These are phyloP conservation scores for Kuraishia floccosa DNA, from an alignment of 805 yeast genomes.

Conservation along the genomic window DNA sequence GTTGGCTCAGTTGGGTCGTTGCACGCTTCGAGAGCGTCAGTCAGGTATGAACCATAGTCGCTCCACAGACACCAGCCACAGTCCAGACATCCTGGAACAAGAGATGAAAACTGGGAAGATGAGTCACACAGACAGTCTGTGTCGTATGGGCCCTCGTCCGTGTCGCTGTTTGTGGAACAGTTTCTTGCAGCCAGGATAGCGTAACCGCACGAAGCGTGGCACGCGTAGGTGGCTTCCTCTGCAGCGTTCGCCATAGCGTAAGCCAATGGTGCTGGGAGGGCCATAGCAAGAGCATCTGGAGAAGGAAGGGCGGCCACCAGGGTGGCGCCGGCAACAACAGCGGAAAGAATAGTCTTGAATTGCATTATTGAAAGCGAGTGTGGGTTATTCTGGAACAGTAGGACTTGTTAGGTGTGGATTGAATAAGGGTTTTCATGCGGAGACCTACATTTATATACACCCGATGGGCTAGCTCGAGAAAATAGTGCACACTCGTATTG, in stretches of 20 bases:
- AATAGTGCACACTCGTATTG: too few relatives aligned
- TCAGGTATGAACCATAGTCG: conserved; percentile 20
- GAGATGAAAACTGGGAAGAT: conserved; percentile 13
- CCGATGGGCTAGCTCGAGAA: too few relatives aligned
- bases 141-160: conserved; percentile 18
- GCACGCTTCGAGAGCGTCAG: conserved; percentile 20
- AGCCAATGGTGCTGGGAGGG: conserved; percentile 17
- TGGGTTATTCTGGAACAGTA: too few relatives aligned
- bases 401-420: too few relatives aligned
- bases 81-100: conserved; percentile 21
- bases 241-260: conserved; percentile 16
- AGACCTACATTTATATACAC: too few relatives aligned
- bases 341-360: conserved; percentile 3
- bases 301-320: conserved; percentile 13
- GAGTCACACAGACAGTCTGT: conserved; percentile 18
- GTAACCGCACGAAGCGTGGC: conserved; percentile 24
- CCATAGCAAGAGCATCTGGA: conserved; percentile 18
- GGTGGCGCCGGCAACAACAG: conserved; percentile 11
- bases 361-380: conserved; percentile 1
- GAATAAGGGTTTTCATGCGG: too few relatives aligned
- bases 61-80: conserved; percentile 30
- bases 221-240: conserved; percentile 17
- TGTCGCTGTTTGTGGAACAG: conserved; percentile 11
- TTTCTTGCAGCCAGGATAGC: conserved; percentile 18
- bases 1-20: conserved; percentile 21